Conservation (phyloP, 2,329 filamentous ascomycete species). For the Aspergillus intermedius region DNA sequence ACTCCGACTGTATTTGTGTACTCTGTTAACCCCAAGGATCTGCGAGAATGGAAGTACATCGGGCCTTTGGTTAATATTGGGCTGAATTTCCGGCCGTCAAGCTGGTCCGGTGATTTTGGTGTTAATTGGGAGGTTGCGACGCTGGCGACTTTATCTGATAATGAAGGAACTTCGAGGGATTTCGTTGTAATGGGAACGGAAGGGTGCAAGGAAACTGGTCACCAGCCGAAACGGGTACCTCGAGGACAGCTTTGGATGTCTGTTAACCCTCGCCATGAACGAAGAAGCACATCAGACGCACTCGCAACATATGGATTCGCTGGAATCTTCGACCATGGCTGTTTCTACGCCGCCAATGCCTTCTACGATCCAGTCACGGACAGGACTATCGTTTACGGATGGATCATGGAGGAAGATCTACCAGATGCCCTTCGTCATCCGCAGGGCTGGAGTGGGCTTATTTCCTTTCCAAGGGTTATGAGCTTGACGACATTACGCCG, state of each 20-base stretch:
- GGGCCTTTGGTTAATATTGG: slow-evolving; percentile 39
- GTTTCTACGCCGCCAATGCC: slow-evolving; percentile 45
- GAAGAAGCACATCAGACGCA: slow-evolving; percentile 3
- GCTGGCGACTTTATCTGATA: slow-evolving; percentile 37
- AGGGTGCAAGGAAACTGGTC: slow-evolving; percentile 26
- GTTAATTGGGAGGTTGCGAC: slow-evolving; percentile 49
- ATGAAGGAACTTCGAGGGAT: slow-evolving; percentile 23
- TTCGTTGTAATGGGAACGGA: slow-evolving; percentile 45
- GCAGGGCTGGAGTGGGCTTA: slow-evolving; percentile 46
- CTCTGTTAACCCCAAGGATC: slow-evolving; percentile 32
- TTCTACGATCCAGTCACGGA: slow-evolving; percentile 42
- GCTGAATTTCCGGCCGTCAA: slow-evolving; percentile 32
- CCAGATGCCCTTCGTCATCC: slow-evolving; percentile 36
- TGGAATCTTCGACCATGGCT: slow-evolving; percentile 45
- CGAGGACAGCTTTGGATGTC: slow-evolving; percentile 43
- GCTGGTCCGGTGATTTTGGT: slow-evolving; percentile 47
- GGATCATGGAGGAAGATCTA: slow-evolving; percentile 48
- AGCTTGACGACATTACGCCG: slow-evolving; percentile 33
- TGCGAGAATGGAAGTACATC: slow-evolving; percentile 42
- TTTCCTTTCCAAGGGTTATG: slow-evolving; percentile 43
- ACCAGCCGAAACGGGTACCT: slow-evolving; percentile 16
- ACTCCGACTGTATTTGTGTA: slow-evolving; percentile 46
- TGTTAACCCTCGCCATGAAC: slow-evolving; percentile 20
- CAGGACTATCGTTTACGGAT: slow-evolving; percentile 42
- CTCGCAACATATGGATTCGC: slow-evolving; percentile 34